Base-by-base conservation (phyloP, 2,329 filamentous ascomycete species). In the Cercospora zeae-maydis region DNA sequence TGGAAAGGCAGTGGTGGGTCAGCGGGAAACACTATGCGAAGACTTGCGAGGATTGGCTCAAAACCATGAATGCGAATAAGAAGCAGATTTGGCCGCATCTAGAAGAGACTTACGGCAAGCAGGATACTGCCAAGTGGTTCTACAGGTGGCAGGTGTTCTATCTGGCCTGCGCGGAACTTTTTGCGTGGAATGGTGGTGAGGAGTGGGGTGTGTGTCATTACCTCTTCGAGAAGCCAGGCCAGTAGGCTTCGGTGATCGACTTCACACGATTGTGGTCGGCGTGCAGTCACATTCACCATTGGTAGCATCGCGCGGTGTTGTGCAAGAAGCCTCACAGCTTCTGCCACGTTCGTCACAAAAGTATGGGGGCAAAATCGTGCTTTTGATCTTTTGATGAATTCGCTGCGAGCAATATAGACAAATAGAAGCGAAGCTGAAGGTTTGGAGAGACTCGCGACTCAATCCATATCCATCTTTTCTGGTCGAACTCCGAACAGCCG, bases 141-240 rank as follows among this genome's bases (percentile, higher is more conserved):
- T 83, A 88, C 70, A 79, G 87, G 61, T 91, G 88, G 87, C 85
- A 89, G 76, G 84, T 90, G 34, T 91, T 89, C 68, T 88, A 89
- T 73, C 80, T 90, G 81, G 87, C 87, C 30, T 90, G 87, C 75
- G 86, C 86, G 49, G 87, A 90, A 76, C 73, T 90, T 65, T 90
- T 90, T 74, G 84, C 83, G 42, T 88, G 84, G 73, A 81, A 85
- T 37, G 84, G 83, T 13, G 87, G 86, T 9, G 86, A 90, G 70
- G 84, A 81, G 4, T 90, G 87, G 87, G 88, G 87, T 3, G 85
- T 90, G 1, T 81, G 81, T 51, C 86, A 90, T 75, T 86, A 87
- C 71, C 75, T 89, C 60, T 89, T 90, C 70, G 82, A 86, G 75
- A 89, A 89, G 77, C 64, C 69, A 4, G 19, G 30, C 3, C 19